phyloP scores from a whole-genome alignment of 768 basidiomycete genomes.

The Amanita rubescens region DNA sequence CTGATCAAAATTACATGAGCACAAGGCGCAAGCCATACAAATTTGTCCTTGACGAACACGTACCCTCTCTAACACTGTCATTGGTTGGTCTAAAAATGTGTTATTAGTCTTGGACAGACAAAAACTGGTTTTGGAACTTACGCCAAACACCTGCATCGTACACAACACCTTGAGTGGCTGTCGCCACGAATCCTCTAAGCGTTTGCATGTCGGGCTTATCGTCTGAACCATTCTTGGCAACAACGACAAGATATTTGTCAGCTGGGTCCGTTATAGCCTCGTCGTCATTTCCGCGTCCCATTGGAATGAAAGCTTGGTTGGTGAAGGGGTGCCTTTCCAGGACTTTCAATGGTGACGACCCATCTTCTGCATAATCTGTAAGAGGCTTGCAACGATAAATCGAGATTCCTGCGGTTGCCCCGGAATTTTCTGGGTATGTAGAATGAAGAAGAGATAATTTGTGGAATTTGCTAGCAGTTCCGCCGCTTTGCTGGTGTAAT shows the following conservation, averaged over 20 bases:
- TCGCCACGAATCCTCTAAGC: constrained; percentile 77
- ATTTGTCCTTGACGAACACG: constrained; percentile 11
- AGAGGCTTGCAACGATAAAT: constrained; percentile 73
- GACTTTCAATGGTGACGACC: constrained; percentile 53
- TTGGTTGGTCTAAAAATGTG: constrained; percentile 71
- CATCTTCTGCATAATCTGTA: constrained; percentile 36
- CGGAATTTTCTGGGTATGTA: constrained; percentile 51
- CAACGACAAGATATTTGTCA: constrained; percentile 73
- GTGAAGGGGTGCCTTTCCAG: constrained; percentile 87
- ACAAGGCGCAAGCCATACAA: background rate
- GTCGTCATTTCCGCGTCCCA: constrained; percentile 53
- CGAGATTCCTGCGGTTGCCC: constrained; percentile 65
- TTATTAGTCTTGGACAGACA: background rate
- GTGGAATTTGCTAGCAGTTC: constrained; percentile 90
- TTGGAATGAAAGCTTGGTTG: constrained; percentile 91
- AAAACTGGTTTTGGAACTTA: constrained; percentile 36
- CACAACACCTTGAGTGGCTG: constrained; percentile 74
- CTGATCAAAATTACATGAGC: constrained; percentile 27
- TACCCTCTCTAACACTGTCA: constrained; percentile 74
- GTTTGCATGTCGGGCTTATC: constrained; percentile 72
- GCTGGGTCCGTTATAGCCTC: constrained; percentile 43
- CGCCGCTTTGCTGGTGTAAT: constrained; percentile 83
- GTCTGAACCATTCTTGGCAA: constrained; percentile 69
- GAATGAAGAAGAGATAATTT: constrained; percentile 68
- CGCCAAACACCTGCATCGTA: constrained; percentile 88